These are phyloP conservation scores for Yarrowia galli DNA, from an alignment of 1,139 yeast genomes.

Conservation along the genomic window DNA sequence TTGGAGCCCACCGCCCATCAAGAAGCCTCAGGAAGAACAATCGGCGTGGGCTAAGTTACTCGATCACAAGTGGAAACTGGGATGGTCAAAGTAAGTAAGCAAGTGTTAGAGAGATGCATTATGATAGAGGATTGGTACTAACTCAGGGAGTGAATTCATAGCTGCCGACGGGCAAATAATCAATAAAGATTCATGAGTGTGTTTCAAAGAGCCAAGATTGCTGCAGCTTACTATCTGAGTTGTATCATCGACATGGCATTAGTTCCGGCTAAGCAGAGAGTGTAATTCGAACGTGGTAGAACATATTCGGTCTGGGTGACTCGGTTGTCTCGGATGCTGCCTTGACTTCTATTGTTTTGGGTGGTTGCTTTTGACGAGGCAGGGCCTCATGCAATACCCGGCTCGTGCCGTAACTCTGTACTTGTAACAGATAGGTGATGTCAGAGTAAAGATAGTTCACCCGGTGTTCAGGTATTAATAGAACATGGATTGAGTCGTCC, in stretches of 20 bases:
- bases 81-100: slow-evolving; percentile 19
- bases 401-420: slow-evolving; percentile 18
- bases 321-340: background rate
- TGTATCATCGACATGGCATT: too few relatives aligned
- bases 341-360: slow-evolving; percentile 24
- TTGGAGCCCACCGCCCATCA: slow-evolving; percentile 5
- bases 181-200: slow-evolving; percentile 18
- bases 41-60: slow-evolving; percentile 20
- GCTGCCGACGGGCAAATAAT: slow-evolving; percentile 19
- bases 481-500: background rate
- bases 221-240: background rate
- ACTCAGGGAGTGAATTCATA: slow-evolving; percentile 10
- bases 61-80: slow-evolving; percentile 18
- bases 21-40: slow-evolving; percentile 13
- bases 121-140: slow-evolving; percentile 2
- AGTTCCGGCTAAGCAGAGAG: too few relatives aligned
- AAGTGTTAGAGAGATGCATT: background rate
- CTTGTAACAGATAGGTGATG: background rate
- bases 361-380: slow-evolving; percentile 8
- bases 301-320: background rate
- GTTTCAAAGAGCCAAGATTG: background rate
- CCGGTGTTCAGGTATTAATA: slow-evolving; percentile 18
- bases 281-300: background rate
- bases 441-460: background rate
- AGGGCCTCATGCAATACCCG: slow-evolving; percentile 6